Evolutionary conservation across 225 moss, liverwort and hornwort genomes (phyloP).

Genomic region (Polytrichum formosum): DNA sequence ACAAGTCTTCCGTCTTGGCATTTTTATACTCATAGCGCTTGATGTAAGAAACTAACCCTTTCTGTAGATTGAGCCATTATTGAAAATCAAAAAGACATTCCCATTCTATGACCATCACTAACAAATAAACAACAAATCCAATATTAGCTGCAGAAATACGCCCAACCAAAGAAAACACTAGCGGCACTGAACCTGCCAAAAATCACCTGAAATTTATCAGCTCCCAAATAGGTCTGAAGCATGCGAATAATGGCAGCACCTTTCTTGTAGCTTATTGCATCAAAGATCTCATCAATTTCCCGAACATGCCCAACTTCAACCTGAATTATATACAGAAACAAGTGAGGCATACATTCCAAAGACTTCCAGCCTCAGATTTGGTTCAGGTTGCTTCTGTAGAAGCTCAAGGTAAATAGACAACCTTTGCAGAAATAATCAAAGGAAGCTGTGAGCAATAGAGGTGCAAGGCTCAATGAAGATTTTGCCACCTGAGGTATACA

Average conservation of each 20-base stretch:
- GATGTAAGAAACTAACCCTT: conserved; percentile 62
- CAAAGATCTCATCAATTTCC: conserved; percentile 78
- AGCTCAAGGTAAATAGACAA: too few relatives aligned
- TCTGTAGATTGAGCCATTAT: conserved; percentile 29
- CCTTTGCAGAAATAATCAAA: too few relatives aligned
- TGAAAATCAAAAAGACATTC: conserved; percentile 14
- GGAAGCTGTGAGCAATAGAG: too few relatives aligned
- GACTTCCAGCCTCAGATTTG: too few relatives aligned
- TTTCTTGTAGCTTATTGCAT: conserved; percentile 81
- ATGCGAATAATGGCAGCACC: conserved; percentile 76
- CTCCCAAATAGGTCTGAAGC: conserved; percentile 73
- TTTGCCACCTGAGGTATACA: too few relatives aligned
- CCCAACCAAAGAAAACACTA: conserved; percentile 1
- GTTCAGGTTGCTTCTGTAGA: too few relatives aligned
- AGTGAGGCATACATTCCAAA: background rate
- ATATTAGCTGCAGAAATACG: conserved; percentile 16
- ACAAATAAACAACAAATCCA: conserved; percentile 2
- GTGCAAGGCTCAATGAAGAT: too few relatives aligned
- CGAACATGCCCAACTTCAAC: conserved; percentile 82
- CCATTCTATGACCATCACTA: conserved; percentile 6
- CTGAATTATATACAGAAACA: conserved; percentile 19
- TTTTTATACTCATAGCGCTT: conserved; percentile 68
- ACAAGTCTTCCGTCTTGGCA: conserved; percentile 70
- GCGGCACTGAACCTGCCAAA: background rate
- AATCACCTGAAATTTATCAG: conserved; percentile 62